phyloP scores from a whole-genome alignment of 352 stramenopile genomes.

The Globisporangium orthogonon region DNA sequence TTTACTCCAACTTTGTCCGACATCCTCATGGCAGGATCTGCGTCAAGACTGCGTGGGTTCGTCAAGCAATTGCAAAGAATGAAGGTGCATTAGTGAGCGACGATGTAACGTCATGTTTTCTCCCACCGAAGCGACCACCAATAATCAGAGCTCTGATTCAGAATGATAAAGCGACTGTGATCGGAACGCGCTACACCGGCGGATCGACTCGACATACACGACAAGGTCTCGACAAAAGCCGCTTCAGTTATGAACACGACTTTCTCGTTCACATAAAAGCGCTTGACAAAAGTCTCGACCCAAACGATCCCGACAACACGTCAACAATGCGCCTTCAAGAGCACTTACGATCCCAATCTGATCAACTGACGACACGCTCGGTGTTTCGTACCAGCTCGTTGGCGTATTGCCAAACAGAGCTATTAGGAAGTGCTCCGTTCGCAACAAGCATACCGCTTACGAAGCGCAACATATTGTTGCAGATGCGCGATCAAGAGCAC shows the following conservation, averaged over 20 bases:
- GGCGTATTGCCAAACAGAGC: constrained; percentile 2
- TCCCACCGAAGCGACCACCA: constrained; percentile 11
- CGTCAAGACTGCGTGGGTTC: constrained; percentile 36
- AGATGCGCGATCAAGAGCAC: constrained; percentile 45
- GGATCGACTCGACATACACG: constrained; percentile 1
- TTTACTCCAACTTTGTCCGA: constrained; percentile 32
- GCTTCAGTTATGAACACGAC: constrained; percentile 52
- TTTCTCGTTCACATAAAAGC: constrained; percentile 48
- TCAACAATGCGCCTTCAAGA: constrained; percentile 37
- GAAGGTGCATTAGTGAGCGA: background rate
- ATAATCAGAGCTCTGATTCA: constrained; percentile 2
- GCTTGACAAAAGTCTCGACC: constrained; percentile 38
- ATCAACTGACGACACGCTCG: constrained; percentile 21
- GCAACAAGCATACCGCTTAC: constrained; percentile 23
- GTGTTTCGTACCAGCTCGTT: constrained; percentile 38
- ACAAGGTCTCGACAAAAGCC: constrained; percentile 16
- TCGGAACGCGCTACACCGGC: background rate
- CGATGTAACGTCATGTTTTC: background rate
- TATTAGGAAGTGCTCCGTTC: background rate
- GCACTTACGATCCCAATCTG: constrained; percentile 31
- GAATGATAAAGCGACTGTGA: constrained; percentile 5
- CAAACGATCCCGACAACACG: constrained; percentile 70
- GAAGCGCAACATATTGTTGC: constrained; percentile 58
- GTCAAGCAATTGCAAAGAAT: constrained; percentile 2
- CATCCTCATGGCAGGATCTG: constrained; percentile 41